phyloP scores from a whole-genome alignment of 2,329 filamentous ascomycete species.

The Scedosporium minutisporum region DNA sequence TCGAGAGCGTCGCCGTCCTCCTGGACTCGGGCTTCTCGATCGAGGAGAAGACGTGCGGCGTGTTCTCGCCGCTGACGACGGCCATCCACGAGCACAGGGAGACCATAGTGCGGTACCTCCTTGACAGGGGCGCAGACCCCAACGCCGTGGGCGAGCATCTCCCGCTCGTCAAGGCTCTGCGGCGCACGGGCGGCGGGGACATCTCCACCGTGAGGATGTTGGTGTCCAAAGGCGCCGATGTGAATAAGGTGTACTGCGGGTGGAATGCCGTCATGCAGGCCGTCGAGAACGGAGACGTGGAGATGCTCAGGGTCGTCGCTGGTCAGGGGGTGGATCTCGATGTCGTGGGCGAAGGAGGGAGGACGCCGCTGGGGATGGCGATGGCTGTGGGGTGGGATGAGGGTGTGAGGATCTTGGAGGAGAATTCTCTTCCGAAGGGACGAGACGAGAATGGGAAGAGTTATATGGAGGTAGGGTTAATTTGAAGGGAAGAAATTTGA shows the following conservation, averaged over 20 bases:
- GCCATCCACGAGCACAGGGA: conserved; percentile 54
- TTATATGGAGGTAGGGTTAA: no score
- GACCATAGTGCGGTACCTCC: conserved; percentile 51
- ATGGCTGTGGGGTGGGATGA: conserved; percentile 49
- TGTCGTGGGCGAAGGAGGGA: conserved; percentile 42
- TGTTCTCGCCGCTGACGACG: conserved; percentile 60
- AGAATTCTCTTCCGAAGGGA: not conserved
- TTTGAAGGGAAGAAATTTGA: no score
- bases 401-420: conserved; percentile 34
- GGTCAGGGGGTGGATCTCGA: conserved; percentile 41
- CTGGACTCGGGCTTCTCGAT: conserved; percentile 55
- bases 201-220: conserved; percentile 53
- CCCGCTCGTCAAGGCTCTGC: conserved; percentile 60
- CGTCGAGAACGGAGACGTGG: conserved; percentile 51
- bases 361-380: conserved; percentile 48
- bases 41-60: conserved; percentile 63
- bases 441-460: no score
- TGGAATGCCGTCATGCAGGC: conserved; percentile 59
- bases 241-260: conserved; percentile 57
- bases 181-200: conserved; percentile 45
- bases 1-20: conserved; percentile 58
- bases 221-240: conserved; percentile 53
- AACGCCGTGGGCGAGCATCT: conserved; percentile 62
- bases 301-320: conserved; percentile 42
- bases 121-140: conserved; percentile 53